These are phyloP conservation scores for Fomitopsis pinicola DNA, from an alignment of 1,284 basidiomycete species.

Conservation along the genomic window DNA sequence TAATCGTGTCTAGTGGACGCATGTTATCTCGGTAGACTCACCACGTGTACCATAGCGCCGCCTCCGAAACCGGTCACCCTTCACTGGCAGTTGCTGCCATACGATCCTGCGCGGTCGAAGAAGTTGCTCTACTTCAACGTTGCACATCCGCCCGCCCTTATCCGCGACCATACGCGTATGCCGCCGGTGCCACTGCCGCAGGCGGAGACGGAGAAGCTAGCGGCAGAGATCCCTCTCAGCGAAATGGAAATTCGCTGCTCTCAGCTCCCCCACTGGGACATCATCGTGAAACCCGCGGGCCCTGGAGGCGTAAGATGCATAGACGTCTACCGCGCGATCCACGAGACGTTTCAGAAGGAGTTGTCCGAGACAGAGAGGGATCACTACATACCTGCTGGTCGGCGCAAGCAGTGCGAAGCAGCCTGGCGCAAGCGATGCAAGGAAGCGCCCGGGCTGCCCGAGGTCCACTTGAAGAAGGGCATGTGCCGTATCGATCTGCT, in stretches of 20 bases:
- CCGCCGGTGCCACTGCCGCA: constrained; percentile 16
- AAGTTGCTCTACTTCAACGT: constrained; percentile 23
- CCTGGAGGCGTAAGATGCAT: constrained; percentile 40
- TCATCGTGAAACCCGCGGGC: constrained; percentile 35
- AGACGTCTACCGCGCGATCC: constrained; percentile 53
- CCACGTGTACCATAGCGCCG: constrained; percentile 25
- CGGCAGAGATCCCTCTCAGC: constrained; percentile 26
- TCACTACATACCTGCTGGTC: constrained; percentile 22
- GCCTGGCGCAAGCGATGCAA: constrained; percentile 44
- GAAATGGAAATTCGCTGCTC: constrained; percentile 34
- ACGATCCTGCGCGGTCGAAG: constrained; percentile 22
- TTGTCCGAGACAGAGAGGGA: constrained; percentile 39
- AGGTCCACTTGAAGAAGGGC: constrained; percentile 34
- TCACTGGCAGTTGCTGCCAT: constrained; percentile 40
- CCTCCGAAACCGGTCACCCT: constrained; percentile 25
- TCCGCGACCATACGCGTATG: constrained; percentile 15
- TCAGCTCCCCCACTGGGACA: constrained; percentile 35
- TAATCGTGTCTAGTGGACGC: neutral
- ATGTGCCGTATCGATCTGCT: constrained; percentile 50
- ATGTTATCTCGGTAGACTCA: neutral
- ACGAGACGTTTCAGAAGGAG: constrained; percentile 38
- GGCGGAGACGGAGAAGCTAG: constrained; percentile 31
- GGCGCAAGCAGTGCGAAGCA: constrained; percentile 31
- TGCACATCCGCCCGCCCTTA: constrained; percentile 22
- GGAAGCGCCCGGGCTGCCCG: constrained; percentile 32